phyloP scores from a whole-genome alignment of 1,284 basidiomycete species.

The Cystobasidium sp. region DNA sequence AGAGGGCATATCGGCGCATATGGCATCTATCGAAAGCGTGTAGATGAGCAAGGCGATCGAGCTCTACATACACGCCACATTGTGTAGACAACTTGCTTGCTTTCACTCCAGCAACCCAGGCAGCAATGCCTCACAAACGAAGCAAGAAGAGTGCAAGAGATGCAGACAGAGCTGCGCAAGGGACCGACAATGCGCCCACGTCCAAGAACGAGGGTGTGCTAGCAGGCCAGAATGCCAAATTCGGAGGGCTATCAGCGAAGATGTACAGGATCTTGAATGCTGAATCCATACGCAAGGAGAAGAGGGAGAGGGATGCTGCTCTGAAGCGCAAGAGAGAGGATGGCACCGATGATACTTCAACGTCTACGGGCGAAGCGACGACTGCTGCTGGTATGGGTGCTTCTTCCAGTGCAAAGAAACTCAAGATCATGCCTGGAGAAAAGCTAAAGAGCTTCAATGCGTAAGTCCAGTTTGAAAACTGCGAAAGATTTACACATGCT shows the following conservation, averaged over 20 bases:
- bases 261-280: constrained; percentile 44
- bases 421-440: constrained; percentile 41
- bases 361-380: neutral
- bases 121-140: constrained; percentile 43
- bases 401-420: neutral
- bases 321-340: constrained; percentile 26
- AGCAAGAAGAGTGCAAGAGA: constrained; percentile 40
- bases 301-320: constrained; percentile 15
- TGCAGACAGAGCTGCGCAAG: constrained; percentile 22
- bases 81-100: neutral
- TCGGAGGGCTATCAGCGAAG: constrained; percentile 33
- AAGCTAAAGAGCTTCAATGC: constrained; percentile 41
- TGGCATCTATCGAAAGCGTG: neutral
- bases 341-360: neutral
- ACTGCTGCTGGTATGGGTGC: neutral
- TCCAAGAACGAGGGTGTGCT: constrained; percentile 23
- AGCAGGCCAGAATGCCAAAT: constrained; percentile 20
- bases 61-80: neutral
- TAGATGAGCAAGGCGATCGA: constrained; percentile 6
- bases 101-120: neutral
- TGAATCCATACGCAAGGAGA: constrained; percentile 41
- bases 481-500: neutral
- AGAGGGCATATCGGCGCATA: neutral
- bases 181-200: constrained; percentile 36
- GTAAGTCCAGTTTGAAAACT: neutral